phyloP scores from a whole-genome alignment of 352 stramenopile species.

The Globisporangium splendens region DNA sequence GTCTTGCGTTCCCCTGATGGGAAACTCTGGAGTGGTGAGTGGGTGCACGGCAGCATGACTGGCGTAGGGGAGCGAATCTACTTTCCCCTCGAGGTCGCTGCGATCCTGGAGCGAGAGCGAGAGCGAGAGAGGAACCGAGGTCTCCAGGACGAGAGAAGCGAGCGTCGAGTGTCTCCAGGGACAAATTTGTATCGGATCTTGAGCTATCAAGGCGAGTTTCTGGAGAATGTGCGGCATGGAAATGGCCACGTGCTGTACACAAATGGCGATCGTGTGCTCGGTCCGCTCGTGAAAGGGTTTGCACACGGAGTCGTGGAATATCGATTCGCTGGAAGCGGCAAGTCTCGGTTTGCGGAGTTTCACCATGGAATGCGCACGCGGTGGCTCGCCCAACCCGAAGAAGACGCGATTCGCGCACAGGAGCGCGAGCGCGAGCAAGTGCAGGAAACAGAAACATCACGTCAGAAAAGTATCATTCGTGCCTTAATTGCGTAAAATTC shows the following conservation, averaged over 20 bases:
- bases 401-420: conserved; percentile 17
- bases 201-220: conserved; percentile 50
- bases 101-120: conserved; percentile 36
- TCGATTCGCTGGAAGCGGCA: conserved; percentile 25
- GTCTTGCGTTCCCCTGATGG: conserved; percentile 50
- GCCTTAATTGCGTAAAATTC: conserved; percentile 9
- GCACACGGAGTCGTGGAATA: conserved; percentile 41
- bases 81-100: conserved; percentile 39
- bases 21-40: conserved; percentile 48
- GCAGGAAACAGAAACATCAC: conserved; percentile 6
- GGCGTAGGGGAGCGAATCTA: conserved; percentile 49
- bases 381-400: conserved; percentile 50
- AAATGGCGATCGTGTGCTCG: conserved; percentile 51
- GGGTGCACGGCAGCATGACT: conserved; percentile 45
- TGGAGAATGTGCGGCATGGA: conserved; percentile 44
- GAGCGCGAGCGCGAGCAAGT: conserved; percentile 9
- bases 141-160: neutral
- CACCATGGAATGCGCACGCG: conserved; percentile 30
- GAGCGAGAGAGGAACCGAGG: conserved; percentile 14
- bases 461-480: conserved; percentile 7
- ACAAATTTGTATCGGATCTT: conserved; percentile 47
- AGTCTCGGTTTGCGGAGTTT: conserved; percentile 37
- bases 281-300: conserved; percentile 44
- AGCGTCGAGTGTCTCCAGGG: neutral
- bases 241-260: conserved; percentile 42